phyloP scores from a whole-genome alignment of 2,329 filamentous ascomycete genomes.

The Aspergillus sp. region DNA sequence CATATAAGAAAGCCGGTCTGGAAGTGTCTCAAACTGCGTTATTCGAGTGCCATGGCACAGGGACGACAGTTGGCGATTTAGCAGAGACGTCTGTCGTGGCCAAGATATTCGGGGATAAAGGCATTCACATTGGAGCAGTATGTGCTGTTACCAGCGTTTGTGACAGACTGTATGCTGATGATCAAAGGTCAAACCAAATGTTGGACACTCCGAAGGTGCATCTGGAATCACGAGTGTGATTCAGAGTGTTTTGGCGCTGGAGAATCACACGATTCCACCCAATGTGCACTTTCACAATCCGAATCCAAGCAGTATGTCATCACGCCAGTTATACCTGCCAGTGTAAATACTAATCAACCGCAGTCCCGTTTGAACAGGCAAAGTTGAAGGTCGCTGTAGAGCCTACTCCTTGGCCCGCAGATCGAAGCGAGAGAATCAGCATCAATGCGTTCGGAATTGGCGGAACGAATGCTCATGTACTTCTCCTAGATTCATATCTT shows the following conservation, averaged over 20 bases:
- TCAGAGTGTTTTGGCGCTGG: constrained; percentile 13
- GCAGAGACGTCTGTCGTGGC: constrained; percentile 4
- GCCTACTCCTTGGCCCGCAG: constrained; percentile 19
- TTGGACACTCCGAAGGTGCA: constrained; percentile 18
- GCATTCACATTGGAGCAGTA: constrained; percentile 6
- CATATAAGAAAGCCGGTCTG: constrained; percentile 6
- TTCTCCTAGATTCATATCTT: no score
- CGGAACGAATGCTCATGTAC: constrained; percentile 9
- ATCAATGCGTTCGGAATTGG: constrained; percentile 31
- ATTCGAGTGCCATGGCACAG: constrained; percentile 12
- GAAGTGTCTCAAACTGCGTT: constrained; percentile 3
- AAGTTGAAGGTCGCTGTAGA: constrained; percentile 10
- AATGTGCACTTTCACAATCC: constrained; percentile 16
- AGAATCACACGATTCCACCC: constrained; percentile 12
- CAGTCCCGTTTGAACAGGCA: constrained; percentile 8
- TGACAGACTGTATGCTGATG: no score
- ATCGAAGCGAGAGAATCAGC: constrained; percentile 18
- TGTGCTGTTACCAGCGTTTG: no score
- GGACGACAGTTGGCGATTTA: constrained; percentile 8
- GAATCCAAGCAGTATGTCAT: constrained; percentile 12
- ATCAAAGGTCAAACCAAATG: constrained; percentile 15
- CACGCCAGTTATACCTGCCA: constrained; percentile 1
- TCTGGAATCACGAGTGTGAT: constrained; percentile 15
- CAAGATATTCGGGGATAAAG: background rate
- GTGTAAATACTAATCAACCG: background rate